Percentiles rank a stretch among this genome's conserved stretches.
Conservation (phyloP, 2,329 filamentous ascomycete species). For the Pyricularia sp. region DNA sequence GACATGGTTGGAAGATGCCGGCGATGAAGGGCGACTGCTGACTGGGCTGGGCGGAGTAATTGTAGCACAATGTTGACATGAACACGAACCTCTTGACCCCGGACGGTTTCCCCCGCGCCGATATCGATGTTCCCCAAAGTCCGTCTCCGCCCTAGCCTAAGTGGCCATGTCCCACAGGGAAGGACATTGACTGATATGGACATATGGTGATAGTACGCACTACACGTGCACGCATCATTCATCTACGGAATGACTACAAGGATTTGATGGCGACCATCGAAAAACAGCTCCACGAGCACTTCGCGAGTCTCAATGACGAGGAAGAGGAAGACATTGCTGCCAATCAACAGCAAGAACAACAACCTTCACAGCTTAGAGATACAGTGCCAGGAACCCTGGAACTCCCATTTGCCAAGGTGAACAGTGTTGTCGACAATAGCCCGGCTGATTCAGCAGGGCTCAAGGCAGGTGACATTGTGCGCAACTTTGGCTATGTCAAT, state of each 20-base stretch:
- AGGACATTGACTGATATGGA: conserved; percentile 7
- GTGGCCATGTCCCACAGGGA: conserved; percentile 3
- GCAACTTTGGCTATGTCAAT: conserved; percentile 77
- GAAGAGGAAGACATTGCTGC: conserved; percentile 13
- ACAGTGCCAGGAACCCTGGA: conserved; percentile 24
- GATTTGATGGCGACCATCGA: conserved; percentile 77
- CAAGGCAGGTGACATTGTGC: conserved; percentile 69
- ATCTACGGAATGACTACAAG: conserved; percentile 88
- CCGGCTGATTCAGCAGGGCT: conserved; percentile 79
- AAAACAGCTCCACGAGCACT: conserved; percentile 78
- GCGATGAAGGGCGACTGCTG: not conserved
- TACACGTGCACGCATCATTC: conserved; percentile 83
- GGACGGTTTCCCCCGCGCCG: conserved; percentile 86
- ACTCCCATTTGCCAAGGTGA: conserved; percentile 77
- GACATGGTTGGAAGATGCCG: not conserved
- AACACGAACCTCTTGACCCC: conserved; percentile 75
- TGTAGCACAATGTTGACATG: conserved; percentile 87
- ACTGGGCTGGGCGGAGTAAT: not conserved
- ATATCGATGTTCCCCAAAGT: conserved; percentile 95
- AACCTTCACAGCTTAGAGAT: conserved; percentile 17
- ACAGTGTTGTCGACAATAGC: conserved; percentile 67
- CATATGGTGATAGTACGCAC: conserved; percentile 59
- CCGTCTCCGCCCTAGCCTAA: not conserved
- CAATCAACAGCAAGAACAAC: not conserved
- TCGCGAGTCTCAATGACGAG: conserved; percentile 57